Conservation (phyloP, 768 basidiomycete genomes). For the Termitomyces sp. region DNA sequence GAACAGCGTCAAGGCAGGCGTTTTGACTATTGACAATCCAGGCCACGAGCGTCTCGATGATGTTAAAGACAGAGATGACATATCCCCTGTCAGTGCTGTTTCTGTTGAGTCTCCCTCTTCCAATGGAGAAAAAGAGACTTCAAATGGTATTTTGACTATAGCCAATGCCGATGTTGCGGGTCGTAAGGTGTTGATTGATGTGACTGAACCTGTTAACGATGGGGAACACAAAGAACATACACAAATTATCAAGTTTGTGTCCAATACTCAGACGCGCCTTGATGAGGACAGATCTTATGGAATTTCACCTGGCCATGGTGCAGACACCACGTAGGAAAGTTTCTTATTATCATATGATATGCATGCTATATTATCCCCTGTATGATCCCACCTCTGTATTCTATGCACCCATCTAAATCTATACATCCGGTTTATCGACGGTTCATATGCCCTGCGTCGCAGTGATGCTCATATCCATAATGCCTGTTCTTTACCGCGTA, state of each 20-base stretch:
- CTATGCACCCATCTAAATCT: background rate
- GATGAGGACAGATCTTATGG: background rate
- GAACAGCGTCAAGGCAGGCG: conserved; percentile 56
- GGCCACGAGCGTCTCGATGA: conserved; percentile 25
- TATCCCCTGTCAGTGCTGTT: conserved; percentile 2
- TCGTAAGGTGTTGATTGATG: conserved; percentile 12
- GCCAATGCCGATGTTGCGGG: conserved; percentile 1
- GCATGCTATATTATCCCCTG: background rate
- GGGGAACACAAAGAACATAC: conserved; percentile 1
- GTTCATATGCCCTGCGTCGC: background rate
- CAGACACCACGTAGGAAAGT: background rate
- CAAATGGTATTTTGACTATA: background rate
- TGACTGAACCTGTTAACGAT: conserved; percentile 5
- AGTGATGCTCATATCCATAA: background rate
- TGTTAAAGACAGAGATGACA: conserved; percentile 19
- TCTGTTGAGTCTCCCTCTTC: conserved; percentile 6
- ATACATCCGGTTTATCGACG: background rate
- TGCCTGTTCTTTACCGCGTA: background rate
- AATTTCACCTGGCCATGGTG: background rate
- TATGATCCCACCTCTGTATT: background rate
- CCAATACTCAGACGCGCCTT: background rate
- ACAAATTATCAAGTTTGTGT: conserved; percentile 1
- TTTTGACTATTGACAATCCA: conserved; percentile 45
- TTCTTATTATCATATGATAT: background rate
- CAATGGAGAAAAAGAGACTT: background rate